Evolutionary conservation across 140 eudicot species (phyloP), one percentile per base, ranked within the genome.

Genomic region (Erigeron philadelphicus): DNA sequence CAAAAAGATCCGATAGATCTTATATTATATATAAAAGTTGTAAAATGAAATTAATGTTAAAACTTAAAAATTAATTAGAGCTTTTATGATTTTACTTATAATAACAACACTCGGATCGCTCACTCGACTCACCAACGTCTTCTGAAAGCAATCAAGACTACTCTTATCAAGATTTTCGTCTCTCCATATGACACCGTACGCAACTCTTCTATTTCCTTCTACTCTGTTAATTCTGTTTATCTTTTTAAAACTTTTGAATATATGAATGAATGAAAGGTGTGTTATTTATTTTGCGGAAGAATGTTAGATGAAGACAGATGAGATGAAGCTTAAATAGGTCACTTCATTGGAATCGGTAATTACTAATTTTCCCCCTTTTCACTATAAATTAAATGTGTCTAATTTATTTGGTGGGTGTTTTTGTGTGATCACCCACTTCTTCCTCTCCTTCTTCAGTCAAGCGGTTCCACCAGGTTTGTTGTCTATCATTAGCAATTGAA

Each of bases 241-340:
- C 45, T 12, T n/a, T 18, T 68, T n/a, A n/a, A n/a, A n/a, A n/a
- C n/a, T 9, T 49, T 13, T 0, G 56, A 11, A 11, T 13, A 10
- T 12, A 13, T 3, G 15, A 49, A 0, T 6, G 12, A 11, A 11
- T 49, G 7, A 23, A 48, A 90, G 97, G 95, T 91, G 9, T 91
- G 97, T 78, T 96, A 93, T 68, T 74, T 93, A 84, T 93, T 81
- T 60, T 93, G 98, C 74, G 96, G 96, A 23, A 81, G 79, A 55
- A 95, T 93, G 11, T 71, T 81, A 1, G 93, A 93, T 69, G 95
- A 81, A 67, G 94, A 84, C 6, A 86, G 85, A 66, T 93, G 92
- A 90, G 94, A 86, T 19, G 93, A 89, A 68, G 98, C 98, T 81
- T 87, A 79, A 75, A 93, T 93, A 53, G 95, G 95, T 16, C 98